These are phyloP conservation scores for Malassezia sympodialis DNA, from an alignment of 1,284 basidiomycete species.

Conservation along the genomic window DNA sequence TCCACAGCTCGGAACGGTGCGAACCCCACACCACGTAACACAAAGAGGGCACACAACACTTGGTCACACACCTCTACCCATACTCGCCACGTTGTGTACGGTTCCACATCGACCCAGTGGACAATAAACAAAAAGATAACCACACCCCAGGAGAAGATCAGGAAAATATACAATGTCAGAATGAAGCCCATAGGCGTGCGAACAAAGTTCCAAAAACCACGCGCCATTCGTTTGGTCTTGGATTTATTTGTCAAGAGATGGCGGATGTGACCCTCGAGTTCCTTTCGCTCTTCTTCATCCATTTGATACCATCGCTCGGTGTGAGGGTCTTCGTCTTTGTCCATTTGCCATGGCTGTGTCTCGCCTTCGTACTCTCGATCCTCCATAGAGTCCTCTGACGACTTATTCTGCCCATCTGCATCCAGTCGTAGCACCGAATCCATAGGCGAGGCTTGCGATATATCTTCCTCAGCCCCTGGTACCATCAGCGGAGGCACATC, in stretches of 20 bases:
- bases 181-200: conserved; percentile 43
- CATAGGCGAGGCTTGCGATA: not conserved
- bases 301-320: conserved; percentile 35
- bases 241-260: conserved; percentile 62
- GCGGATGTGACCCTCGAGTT: conserved; percentile 66
- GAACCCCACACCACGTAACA: conserved; percentile 40
- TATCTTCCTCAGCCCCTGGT: not conserved
- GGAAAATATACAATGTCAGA: conserved; percentile 36
- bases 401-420: not conserved
- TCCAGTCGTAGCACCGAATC: not conserved
- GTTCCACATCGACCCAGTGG: conserved; percentile 30
- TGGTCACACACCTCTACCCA: conserved; percentile 47
- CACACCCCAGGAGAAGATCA: conserved; percentile 39
- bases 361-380: not conserved
- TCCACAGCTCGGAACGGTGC: conserved; percentile 44
- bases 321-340: conserved; percentile 27
- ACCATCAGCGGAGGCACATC: not conserved
- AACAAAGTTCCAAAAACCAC: conserved; percentile 37
- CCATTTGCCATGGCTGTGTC: conserved; percentile 11
- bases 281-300: conserved; percentile 41
- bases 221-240: conserved; percentile 47
- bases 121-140: conserved; percentile 41
- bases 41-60: conserved; percentile 42
- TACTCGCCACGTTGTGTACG: conserved; percentile 23
- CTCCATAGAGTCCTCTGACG: not conserved